Evolutionary conservation across 257 asterid genomes (phyloP).

Genomic region (Lithospermum erythrorhizon): DNA sequence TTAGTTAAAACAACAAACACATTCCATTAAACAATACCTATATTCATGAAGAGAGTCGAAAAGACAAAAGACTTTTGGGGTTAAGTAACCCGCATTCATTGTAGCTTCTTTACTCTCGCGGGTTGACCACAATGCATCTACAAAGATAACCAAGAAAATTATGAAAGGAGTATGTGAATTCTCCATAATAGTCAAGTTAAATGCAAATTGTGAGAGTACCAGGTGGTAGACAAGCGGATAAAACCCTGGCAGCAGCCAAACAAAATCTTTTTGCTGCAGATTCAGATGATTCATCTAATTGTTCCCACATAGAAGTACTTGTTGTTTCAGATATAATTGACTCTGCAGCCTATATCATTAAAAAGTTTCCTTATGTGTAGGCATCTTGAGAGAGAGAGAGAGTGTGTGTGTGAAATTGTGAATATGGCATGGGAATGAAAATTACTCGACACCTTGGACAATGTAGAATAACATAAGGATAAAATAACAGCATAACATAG

Average conservation of each 20-base stretch:
- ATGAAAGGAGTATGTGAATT: not conserved
- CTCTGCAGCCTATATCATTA: slow-evolving; percentile 57
- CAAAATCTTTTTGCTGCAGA: slow-evolving; percentile 34
- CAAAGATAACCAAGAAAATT: not conserved
- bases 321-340: slow-evolving; percentile 27
- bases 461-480: too few species aligned
- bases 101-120: slow-evolving; percentile 20
- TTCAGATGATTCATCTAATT: slow-evolving; percentile 31
- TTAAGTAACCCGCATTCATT: slow-evolving; percentile 39
- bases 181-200: not conserved
- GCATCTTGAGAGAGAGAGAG: not conserved
- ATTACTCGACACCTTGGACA: too few species aligned
- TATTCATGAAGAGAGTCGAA: slow-evolving; percentile 56
- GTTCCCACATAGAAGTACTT: slow-evolving; percentile 32
- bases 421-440: not conserved
- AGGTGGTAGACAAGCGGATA: slow-evolving; percentile 25
- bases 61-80: slow-evolving; percentile 51
- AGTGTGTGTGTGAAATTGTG: too few species aligned
- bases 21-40: slow-evolving; percentile 32
- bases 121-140: slow-evolving; percentile 32
- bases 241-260: slow-evolving; percentile 33
- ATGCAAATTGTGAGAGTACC: slow-evolving; percentile 27
- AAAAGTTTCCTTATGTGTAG: not conserved
- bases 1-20: not conserved
- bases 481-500: too few species aligned